Percentiles rank a stretch among this genome's conserved stretches.
Evolutionary conservation across 148 eudicot species (phyloP).

Genomic region (Diospyros lotus): DNA sequence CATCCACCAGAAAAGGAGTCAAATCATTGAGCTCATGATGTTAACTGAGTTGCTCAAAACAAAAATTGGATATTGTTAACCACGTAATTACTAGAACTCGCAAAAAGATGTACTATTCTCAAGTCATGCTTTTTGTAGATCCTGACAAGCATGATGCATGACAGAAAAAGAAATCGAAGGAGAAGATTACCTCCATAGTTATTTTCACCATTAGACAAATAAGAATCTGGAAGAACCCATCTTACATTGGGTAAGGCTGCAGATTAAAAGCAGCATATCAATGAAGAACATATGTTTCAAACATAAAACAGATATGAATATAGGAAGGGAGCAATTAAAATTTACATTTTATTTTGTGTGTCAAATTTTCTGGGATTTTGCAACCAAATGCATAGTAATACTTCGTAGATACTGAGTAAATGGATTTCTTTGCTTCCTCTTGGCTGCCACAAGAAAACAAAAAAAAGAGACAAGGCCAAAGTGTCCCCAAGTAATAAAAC

Average conservation of each 20-base stretch:
- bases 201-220: conserved; percentile 47
- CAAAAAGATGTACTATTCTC: not conserved
- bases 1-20: no score
- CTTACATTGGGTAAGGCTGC: conserved; percentile 58
- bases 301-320: not conserved
- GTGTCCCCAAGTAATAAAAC: not conserved
- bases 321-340: not conserved
- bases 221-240: conserved; percentile 75
- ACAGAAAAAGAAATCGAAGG: not conserved
- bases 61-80: no score
- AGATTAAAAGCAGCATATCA: conserved; percentile 14
- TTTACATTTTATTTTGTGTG: conserved; percentile 53
- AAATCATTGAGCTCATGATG: no score
- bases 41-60: no score
- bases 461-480: not conserved
- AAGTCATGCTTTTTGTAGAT: not conserved
- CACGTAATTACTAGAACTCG: no score
- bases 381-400: conserved; percentile 70
- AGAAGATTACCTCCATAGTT: conserved; percentile 58
- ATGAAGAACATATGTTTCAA: not conserved
- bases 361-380: conserved; percentile 39
- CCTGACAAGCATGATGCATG: not conserved
- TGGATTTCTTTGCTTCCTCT: conserved; percentile 65
- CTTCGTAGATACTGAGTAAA: conserved; percentile 72
- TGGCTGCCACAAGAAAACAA: conserved; percentile 51